These are phyloP conservation scores for Pseudogymnoascus sp. DNA, from an alignment of 2,329 filamentous ascomycete species.

Conservation along the genomic window DNA sequence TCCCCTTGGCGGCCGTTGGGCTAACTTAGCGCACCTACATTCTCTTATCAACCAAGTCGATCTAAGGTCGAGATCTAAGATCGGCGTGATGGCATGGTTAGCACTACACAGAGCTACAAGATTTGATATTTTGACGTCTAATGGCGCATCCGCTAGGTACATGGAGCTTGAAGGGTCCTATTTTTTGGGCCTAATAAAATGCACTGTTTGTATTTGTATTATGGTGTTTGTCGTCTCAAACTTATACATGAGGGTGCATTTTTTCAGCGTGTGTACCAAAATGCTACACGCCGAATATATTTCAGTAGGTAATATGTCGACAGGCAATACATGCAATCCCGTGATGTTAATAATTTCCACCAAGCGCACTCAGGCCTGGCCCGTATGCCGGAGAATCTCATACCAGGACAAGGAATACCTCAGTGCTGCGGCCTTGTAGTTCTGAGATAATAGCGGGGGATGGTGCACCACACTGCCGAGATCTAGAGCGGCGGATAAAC, in stretches of 20 bases:
- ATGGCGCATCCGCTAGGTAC: too few relatives aligned
- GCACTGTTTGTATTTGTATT: too few relatives aligned
- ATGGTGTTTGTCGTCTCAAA: too few relatives aligned
- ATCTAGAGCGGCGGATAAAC: not conserved
- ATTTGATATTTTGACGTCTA: too few relatives aligned
- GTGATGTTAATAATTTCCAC: not conserved
- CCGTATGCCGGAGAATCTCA: not conserved
- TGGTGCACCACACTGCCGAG: not conserved
- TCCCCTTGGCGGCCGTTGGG: not conserved
- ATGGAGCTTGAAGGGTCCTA: too few relatives aligned
- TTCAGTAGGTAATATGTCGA: not conserved
- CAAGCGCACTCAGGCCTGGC: too few relatives aligned
- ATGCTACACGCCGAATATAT: too few relatives aligned
- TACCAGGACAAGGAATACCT: not conserved
- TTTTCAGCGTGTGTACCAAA: too few relatives aligned
- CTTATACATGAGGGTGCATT: too few relatives aligned
- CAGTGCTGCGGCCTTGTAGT: not conserved
- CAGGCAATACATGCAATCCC: not conserved
- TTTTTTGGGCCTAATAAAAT: too few relatives aligned
- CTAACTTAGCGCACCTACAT: not conserved
- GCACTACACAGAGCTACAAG: too few relatives aligned
- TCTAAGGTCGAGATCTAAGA: not conserved
- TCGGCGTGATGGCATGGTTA: too few relatives aligned
- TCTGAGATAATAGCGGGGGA: not conserved
- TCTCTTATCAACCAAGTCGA: not conserved